A percentile compares a stretch with the other conserved stretches of the same genome.
Evolutionary conservation across 192 early-diverging fungal genomes (phyloP).

Genomic region (Paraglomus occultum): DNA sequence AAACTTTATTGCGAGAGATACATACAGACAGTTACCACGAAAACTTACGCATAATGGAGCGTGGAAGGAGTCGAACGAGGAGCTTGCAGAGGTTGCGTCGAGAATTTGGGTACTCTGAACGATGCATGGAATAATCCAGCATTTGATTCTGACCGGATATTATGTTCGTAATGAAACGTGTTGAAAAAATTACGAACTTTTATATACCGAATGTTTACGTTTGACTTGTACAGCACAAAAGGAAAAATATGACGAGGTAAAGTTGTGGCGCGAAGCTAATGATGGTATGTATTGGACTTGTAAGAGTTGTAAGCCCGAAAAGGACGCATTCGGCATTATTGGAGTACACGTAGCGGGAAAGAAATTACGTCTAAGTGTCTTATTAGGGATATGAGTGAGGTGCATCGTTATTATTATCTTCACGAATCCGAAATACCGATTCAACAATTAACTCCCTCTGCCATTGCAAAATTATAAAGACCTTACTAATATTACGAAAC

Average conservation of each 20-base stretch:
- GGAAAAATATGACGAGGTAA: not conserved
- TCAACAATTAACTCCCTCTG: not conserved
- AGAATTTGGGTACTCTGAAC: not conserved
- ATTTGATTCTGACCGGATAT: slow-evolving; percentile 12
- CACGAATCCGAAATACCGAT: not conserved
- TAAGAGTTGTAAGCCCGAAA: slow-evolving; percentile 5
- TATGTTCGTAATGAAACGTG: slow-evolving; percentile 17
- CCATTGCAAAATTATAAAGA: not conserved
- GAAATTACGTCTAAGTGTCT: not conserved
- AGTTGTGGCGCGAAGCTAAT: slow-evolving; percentile 9
- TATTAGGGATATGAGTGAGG: slow-evolving; percentile 9
- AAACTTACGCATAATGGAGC: slow-evolving; percentile 1
- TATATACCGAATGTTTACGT: slow-evolving; percentile 17
- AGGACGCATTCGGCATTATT: slow-evolving; percentile 12
- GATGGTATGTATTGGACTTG: slow-evolving; percentile 16
- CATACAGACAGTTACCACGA: not conserved
- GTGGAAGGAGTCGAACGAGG: not conserved
- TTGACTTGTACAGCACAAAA: slow-evolving; percentile 8
- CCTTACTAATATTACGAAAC: not conserved
- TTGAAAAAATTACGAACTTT: slow-evolving; percentile 4
- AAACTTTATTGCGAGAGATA: not conserved
- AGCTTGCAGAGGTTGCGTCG: not conserved
- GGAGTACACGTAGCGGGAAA: slow-evolving; percentile 1
- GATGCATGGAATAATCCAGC: slow-evolving; percentile 15
- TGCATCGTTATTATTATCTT: not conserved